Evolutionary conservation across 169 alveolate species (phyloP).

Genomic region (Eimeria necatrix): DNA sequence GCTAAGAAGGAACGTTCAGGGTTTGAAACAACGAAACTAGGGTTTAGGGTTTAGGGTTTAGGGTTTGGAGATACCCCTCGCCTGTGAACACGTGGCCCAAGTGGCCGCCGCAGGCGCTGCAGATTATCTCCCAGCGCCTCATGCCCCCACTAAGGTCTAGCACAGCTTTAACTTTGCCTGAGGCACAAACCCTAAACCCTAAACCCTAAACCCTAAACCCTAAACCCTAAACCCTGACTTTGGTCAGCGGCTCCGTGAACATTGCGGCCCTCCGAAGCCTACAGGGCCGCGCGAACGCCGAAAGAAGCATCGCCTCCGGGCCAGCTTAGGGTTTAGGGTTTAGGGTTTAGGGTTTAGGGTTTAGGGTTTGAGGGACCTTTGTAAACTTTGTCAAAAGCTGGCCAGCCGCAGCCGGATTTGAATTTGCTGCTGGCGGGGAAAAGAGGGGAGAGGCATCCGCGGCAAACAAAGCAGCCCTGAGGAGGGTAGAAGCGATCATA

Average conservation of each 20-base stretch:
- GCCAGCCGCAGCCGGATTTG: constrained; percentile 89
- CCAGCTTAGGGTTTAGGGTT: constrained; percentile 13
- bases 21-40: not conserved
- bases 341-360: constrained; percentile 18
- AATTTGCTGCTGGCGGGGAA: constrained; percentile 83
- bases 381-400: constrained; percentile 84
- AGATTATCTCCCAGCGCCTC: constrained; percentile 86
- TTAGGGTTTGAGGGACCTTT: constrained; percentile 15
- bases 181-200: not conserved
- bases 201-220: not conserved
- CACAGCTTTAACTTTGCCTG: constrained; percentile 53
- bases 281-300: not conserved
- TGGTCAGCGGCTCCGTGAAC: not conserved
- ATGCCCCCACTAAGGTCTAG: constrained; percentile 83
- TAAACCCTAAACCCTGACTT: not conserved
- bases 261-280: not conserved
- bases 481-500: constrained; percentile 82
- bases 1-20: not conserved
- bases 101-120: constrained; percentile 86
- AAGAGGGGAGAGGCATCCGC: constrained; percentile 81
- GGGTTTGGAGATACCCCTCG: constrained; percentile 52
- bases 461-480: constrained; percentile 82
- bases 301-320: not conserved
- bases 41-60: constrained; percentile 45
- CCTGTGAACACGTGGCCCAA: constrained; percentile 88